A percentile compares a stretch with the other conserved stretches of the same genome.
Evolutionary conservation across 1,284 basidiomycete species (phyloP).

Genomic region (Xerocomus cyaneibrunnescens): DNA sequence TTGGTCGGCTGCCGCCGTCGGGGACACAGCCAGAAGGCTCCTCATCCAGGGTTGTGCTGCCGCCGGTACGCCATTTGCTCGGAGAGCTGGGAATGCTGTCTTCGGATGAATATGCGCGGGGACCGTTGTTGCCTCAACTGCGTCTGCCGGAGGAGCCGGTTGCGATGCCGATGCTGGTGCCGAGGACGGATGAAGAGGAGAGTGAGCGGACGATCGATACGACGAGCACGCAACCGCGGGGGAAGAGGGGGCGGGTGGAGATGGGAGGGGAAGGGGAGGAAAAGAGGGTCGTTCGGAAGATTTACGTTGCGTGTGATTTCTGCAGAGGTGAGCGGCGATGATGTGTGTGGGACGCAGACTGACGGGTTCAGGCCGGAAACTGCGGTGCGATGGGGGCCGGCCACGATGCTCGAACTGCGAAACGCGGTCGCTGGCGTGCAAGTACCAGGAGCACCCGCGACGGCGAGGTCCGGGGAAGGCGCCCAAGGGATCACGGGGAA

Average conservation of each 20-base stretch:
- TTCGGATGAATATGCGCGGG: constrained; percentile 19
- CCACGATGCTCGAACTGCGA: constrained; percentile 62
- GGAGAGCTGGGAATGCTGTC: constrained; percentile 26
- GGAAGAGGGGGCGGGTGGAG: constrained; percentile 20
- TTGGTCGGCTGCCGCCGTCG: constrained; percentile 18
- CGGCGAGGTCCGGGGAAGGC: constrained; percentile 72
- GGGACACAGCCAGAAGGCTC: constrained; percentile 17
- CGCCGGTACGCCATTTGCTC: constrained; percentile 30
- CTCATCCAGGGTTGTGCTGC: constrained; percentile 29
- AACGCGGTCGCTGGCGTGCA: constrained; percentile 48
- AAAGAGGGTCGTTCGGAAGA: constrained; percentile 30
- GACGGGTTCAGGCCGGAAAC: constrained; percentile 56
- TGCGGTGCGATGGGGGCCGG: constrained; percentile 63
- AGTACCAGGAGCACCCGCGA: constrained; percentile 52
- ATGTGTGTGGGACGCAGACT: constrained; percentile 11
- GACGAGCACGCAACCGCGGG: constrained; percentile 10
- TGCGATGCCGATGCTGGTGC: constrained; percentile 2
- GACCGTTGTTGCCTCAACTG: constrained; percentile 32
- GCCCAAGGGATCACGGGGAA: constrained; percentile 44
- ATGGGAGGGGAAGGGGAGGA: constrained; percentile 19
- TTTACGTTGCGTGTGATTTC: constrained; percentile 60
- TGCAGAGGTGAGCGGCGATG: constrained; percentile 56
- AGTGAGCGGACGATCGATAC: constrained; percentile 12
- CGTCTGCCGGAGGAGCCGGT: constrained; percentile 26
- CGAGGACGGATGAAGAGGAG: constrained; percentile 16